phyloP scores from a whole-genome alignment of 768 basidiomycete genomes.

The Boletellus sp. region DNA sequence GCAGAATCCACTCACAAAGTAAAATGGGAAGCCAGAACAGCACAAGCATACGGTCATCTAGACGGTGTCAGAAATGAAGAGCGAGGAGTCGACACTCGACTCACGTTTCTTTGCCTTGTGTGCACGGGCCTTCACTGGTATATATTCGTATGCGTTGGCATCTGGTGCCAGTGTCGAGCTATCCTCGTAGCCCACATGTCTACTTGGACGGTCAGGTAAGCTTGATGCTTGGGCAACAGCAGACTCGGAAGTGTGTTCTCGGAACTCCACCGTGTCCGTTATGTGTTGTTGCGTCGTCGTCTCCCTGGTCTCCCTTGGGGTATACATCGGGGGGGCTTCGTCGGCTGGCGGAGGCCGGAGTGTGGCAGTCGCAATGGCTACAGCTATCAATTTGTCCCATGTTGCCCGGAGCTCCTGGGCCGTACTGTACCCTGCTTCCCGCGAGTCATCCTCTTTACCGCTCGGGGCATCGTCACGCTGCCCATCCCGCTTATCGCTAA shows the following conservation, averaged over 20 bases:
- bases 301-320: constrained; percentile 48
- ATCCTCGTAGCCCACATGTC: constrained; percentile 45
- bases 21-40: constrained; percentile 87
- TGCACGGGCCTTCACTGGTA: constrained; percentile 43
- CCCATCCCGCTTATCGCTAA: constrained; percentile 46
- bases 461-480: constrained; percentile 25
- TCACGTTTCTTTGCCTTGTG: constrained; percentile 63
- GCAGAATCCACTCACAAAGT: constrained; percentile 51
- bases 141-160: constrained; percentile 64
- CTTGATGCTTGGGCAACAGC: constrained; percentile 22
- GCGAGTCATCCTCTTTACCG: constrained; percentile 33
- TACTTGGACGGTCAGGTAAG: constrained; percentile 33
- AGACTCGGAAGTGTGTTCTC: constrained; percentile 8
- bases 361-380: constrained; percentile 48
- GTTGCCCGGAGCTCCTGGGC: constrained; percentile 63
- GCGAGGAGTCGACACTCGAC: constrained; percentile 8
- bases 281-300: neutral
- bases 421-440: constrained; percentile 40
- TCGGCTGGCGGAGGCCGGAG: constrained; percentile 42
- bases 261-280: constrained; percentile 1
- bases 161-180: constrained; percentile 59
- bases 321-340: constrained; percentile 69
- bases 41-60: constrained; percentile 82
- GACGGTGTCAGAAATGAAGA: constrained; percentile 1
- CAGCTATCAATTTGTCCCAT: constrained; percentile 75